Percentiles rank a stretch among this genome's conserved stretches.
phyloP scores from a whole-genome alignment of 179 eudicot genomes.

The Amaranthus tricolor region DNA sequence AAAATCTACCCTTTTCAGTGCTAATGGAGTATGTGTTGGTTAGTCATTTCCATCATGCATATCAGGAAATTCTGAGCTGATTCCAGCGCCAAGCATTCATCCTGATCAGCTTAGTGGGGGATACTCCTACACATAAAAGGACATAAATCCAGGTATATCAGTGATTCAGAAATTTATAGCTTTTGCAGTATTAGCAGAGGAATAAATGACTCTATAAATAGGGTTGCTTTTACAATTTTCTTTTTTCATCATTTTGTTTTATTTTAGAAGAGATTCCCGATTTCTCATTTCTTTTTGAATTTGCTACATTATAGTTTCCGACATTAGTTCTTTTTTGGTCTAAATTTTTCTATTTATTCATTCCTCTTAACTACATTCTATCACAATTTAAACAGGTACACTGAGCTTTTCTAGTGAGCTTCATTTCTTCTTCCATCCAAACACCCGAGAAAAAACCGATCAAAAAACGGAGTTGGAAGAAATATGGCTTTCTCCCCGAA shows the following conservation, averaged over 20 bases:
- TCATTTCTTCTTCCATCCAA: background rate
- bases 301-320: background rate
- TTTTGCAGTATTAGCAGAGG: background rate
- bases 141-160: background rate
- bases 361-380: background rate
- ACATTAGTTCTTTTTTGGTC: too few relatives aligned
- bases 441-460: background rate
- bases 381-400: background rate
- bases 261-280: background rate
- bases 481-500: slow-evolving; percentile 5
- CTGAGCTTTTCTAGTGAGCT: background rate
- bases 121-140: background rate
- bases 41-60: slow-evolving; percentile 9
- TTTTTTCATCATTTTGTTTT: background rate
- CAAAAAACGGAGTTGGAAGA: background rate
- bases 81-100: slow-evolving; percentile 7
- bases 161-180: too few relatives aligned
- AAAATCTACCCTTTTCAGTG: background rate
- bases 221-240: background rate
- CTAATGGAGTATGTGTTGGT: background rate
- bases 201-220: background rate
- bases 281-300: background rate
- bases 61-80: background rate
- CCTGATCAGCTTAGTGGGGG: background rate
- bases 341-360: background rate